Evolutionary conservation across 139 green algal species (phyloP).

Genomic region (Chlorella sp.): DNA sequence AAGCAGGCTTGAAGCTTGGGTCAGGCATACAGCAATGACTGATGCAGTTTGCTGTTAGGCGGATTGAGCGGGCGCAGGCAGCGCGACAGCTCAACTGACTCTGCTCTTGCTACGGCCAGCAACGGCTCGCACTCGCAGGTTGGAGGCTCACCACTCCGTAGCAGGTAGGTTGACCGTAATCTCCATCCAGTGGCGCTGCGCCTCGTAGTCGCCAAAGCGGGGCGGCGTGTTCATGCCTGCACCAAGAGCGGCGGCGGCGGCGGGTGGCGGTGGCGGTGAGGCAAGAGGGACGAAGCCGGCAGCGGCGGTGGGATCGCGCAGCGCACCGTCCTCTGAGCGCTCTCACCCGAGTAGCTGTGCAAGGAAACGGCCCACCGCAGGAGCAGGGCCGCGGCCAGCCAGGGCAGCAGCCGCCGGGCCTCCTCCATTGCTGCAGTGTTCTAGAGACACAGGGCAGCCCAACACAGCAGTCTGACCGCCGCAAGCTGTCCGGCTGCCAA

Average conservation of each 20-base stretch:
- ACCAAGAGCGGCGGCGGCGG: neutral
- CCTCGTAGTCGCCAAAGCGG: constrained; percentile 97
- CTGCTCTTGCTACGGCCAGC: neutral
- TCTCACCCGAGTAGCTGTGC: constrained; percentile 82
- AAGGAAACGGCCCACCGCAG: constrained; percentile 69
- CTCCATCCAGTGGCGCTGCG: constrained; percentile 99
- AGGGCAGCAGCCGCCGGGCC: neutral
- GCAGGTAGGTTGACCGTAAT: constrained; percentile 83
- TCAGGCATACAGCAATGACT: neutral
- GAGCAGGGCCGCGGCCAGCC: constrained; percentile 60
- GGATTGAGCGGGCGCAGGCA: too few species aligned
- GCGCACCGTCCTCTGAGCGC: neutral
- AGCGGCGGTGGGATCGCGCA: neutral
- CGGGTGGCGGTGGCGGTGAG: neutral
- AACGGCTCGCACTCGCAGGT: neutral
- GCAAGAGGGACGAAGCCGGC: neutral
- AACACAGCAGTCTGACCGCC: too few species aligned
- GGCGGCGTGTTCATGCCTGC: constrained; percentile 75
- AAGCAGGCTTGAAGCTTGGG: neutral
- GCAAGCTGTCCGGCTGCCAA: too few species aligned
- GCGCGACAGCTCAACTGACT: neutral
- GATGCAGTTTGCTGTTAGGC: too few species aligned
- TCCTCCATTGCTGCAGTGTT: neutral
- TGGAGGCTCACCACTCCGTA: constrained; percentile 74
- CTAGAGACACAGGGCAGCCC: too few species aligned